Conservation (phyloP, 371 early-diverging fungal genomes). For the Mortierella sp. region DNA sequence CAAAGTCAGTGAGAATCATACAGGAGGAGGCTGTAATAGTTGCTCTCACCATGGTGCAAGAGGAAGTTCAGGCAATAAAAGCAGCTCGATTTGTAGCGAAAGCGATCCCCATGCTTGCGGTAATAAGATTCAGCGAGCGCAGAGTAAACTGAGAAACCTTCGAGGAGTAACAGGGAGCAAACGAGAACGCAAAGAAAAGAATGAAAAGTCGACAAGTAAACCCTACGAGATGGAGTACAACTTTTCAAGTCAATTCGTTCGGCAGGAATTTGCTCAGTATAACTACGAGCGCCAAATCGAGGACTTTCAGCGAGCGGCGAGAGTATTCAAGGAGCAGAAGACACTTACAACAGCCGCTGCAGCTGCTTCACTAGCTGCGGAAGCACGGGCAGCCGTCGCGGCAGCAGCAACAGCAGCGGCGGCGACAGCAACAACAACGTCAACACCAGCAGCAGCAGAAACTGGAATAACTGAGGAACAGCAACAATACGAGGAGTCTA, state of each 20-base stretch:
- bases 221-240: conserved; percentile 29
- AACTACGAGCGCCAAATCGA: conserved; percentile 54
- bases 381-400: conserved; percentile 17
- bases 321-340: conserved; percentile 51
- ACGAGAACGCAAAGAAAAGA: conserved; percentile 19
- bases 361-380: conserved; percentile 14
- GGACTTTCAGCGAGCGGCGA: conserved; percentile 48
- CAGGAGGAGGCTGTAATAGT: background rate
- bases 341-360: conserved; percentile 20
- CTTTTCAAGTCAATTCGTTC: conserved; percentile 23
- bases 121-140: conserved; percentile 21
- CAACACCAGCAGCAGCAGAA: conserved; percentile 9
- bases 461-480: background rate
- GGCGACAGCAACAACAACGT: background rate
- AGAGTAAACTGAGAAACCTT: conserved; percentile 19
- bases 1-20: background rate
- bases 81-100: conserved; percentile 13
- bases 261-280: conserved; percentile 45
- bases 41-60: conserved; percentile 5
- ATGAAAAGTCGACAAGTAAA: conserved; percentile 6
- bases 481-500: conserved; percentile 8
- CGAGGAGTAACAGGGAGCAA: conserved; percentile 17
- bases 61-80: background rate
- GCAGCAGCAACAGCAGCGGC: conserved; percentile 21
- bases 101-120: conserved; percentile 1